Base-by-base conservation (phyloP, 2,329 filamentous ascomycete genomes). In the Blastomyces parvus region DNA sequence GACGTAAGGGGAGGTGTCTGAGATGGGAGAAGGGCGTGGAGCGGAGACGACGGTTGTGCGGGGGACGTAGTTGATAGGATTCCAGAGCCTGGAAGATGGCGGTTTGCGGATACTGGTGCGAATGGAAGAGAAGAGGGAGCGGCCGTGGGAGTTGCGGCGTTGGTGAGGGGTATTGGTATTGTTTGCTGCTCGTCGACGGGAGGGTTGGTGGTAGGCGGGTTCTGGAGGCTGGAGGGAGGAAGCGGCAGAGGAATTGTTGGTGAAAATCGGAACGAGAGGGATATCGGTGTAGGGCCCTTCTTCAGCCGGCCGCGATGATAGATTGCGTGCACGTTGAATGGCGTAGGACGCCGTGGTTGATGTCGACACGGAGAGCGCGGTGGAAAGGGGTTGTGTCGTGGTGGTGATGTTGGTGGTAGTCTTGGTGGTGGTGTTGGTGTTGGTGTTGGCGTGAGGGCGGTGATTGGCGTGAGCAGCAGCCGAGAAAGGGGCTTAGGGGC, bases 51-150 rank as follows among this genome's bases (percentile, higher is more conserved):
- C 80, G 58, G 81, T 81, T 40, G 76, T 74, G 64, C 82, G 81
- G 50, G 83, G 84, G 58, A 84, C 82, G 74, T 83, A 80, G 70
- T 86, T 86, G 69, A 84, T 79, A 46, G 84, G 84, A 71, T 86
- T 86, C 76, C 83, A 84, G 65, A 86, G 79, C 63, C 83, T 79
- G 62, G 82, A 80, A 42, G 81, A 76, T 62, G 79, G 76, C 40
- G 74, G 73, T 52, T 72, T 67, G 72, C 69, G 65, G 66, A 70
- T 64, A 67, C 66, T 67, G 65, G 62, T 61, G 52, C 66, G 68
- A 58, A 65, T 56, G 42, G 64, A 66, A 19, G 61, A 64, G 55
- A 62, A 66, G 53, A 64, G 59, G 50, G 62, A 67, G 50, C 63
- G 61, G 36, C 53, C 60, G 36, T 64, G 60, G 48, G 63, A 60